Percentiles rank a stretch among this genome's conserved stretches.
These are phyloP conservation scores for Irpex lacteus DNA, from an alignment of 1,284 basidiomycete genomes.

Conservation along the genomic window DNA sequence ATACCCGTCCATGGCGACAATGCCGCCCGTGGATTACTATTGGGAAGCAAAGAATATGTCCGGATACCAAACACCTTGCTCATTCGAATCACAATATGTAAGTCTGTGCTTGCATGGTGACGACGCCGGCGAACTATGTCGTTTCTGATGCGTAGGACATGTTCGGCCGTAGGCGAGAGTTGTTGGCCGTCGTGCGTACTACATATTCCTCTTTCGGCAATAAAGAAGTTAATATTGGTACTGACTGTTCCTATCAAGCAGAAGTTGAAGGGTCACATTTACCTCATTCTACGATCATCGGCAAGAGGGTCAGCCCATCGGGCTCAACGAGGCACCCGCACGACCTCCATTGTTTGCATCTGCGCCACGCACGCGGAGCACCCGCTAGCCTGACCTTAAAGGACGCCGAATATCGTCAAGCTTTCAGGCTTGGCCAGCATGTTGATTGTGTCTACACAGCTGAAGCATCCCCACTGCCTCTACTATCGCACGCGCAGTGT, in stretches of 20 bases:
- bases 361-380: not conserved
- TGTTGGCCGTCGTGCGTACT: not conserved
- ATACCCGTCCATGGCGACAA: too few species aligned
- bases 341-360: not conserved
- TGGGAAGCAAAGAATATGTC: too few species aligned
- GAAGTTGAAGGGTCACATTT: not conserved
- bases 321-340: not conserved
- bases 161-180: not conserved
- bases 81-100: not conserved
- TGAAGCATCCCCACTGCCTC: not conserved
- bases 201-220: not conserved
- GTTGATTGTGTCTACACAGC: not conserved
- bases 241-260: not conserved
- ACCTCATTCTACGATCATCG: not conserved
- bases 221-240: not conserved
- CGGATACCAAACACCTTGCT: too few species aligned
- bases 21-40: too few species aligned
- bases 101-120: not conserved
- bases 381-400: too few species aligned
- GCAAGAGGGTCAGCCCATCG: not conserved
- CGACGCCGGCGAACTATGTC: not conserved
- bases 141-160: not conserved
- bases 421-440: not conserved
- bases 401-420: too few species aligned
- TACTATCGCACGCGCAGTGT: too few species aligned